A percentile compares a stretch with the other conserved stretches of the same genome.
phyloP scores from a whole-genome alignment of 73 alveolate species.

The Uronychia binucleata region DNA sequence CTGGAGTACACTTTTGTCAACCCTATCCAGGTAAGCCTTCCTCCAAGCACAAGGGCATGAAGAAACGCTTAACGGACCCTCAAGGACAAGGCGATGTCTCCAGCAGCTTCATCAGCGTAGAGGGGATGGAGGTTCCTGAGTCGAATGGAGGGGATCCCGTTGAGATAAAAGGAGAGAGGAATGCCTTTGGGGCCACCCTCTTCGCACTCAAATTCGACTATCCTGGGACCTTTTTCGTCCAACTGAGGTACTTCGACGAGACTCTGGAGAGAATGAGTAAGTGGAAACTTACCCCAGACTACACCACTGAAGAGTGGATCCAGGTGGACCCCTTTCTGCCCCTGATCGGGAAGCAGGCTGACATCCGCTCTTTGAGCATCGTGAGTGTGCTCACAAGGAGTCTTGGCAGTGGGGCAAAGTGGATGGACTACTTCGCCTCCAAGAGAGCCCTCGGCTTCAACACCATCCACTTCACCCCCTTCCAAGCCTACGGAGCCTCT shows the following conservation, averaged over 20 bases:
- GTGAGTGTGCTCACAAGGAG: constrained; percentile 47
- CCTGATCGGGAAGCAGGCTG: not conserved
- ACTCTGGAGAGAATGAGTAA: not conserved
- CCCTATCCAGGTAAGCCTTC: too few species aligned
- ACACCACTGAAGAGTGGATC: constrained; percentile 41
- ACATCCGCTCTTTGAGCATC: constrained; percentile 25
- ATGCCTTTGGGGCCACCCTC: not conserved
- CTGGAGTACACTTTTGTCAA: too few species aligned
- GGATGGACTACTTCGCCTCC: constrained; percentile 23
- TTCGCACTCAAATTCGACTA: not conserved
- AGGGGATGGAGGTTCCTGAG: too few species aligned
- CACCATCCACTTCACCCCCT: constrained; percentile 78
- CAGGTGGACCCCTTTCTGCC: constrained; percentile 49
- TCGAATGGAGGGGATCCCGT: too few species aligned
- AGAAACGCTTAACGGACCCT: too few species aligned
- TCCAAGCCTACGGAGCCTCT: constrained; percentile 68
- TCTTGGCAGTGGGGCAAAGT: constrained; percentile 32
- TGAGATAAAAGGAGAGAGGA: constrained; percentile 1
- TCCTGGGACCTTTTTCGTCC: not conserved
- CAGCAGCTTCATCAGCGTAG: too few species aligned
- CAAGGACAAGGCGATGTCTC: too few species aligned
- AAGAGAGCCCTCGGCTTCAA: constrained; percentile 65
- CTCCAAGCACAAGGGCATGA: too few species aligned
- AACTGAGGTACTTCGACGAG: not conserved
- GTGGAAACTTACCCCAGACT: not conserved